Evolutionary conservation across 768 basidiomycete species (phyloP).

Genomic region (Trichaptum fuscoviolaceum): DNA sequence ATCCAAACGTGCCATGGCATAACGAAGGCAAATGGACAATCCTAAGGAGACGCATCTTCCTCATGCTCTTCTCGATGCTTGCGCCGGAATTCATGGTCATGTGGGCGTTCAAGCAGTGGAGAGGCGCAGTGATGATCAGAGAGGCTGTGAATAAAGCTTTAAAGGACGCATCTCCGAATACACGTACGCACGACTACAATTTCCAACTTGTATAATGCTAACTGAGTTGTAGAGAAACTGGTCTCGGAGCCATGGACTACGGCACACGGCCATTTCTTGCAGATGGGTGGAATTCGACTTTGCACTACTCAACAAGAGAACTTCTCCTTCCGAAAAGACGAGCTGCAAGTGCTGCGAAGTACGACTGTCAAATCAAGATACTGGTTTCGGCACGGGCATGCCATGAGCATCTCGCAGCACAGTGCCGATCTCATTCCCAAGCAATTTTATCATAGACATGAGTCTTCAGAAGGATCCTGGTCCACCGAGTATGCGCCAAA

Average conservation of each 20-base stretch:
- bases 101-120: conserved; percentile 23
- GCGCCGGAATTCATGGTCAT: conserved; percentile 23
- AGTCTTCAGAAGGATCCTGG: background rate
- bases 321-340: no score
- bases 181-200: background rate
- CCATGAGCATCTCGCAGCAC: no score
- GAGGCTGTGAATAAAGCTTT: conserved; percentile 65
- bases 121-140: conserved; percentile 12
- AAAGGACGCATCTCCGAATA: background rate
- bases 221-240: background rate
- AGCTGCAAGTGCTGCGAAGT: no score
- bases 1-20: conserved; percentile 24
- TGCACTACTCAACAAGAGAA: background rate
- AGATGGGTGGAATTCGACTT: conserved; percentile 4
- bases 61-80: conserved; percentile 20
- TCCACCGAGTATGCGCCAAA: background rate
- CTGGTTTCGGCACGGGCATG: no score
- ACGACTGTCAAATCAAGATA: no score
- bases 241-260: conserved; percentile 2
- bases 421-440: background rate
- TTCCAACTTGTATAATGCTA: background rate
- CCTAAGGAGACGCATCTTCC: conserved; percentile 10
- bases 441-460: background rate
- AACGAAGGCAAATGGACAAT: conserved; percentile 10
- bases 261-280: conserved; percentile 8